Conservation (phyloP, 2,329 filamentous ascomycete species). For the Neophaeococcomyces mojaviensis region DNA sequence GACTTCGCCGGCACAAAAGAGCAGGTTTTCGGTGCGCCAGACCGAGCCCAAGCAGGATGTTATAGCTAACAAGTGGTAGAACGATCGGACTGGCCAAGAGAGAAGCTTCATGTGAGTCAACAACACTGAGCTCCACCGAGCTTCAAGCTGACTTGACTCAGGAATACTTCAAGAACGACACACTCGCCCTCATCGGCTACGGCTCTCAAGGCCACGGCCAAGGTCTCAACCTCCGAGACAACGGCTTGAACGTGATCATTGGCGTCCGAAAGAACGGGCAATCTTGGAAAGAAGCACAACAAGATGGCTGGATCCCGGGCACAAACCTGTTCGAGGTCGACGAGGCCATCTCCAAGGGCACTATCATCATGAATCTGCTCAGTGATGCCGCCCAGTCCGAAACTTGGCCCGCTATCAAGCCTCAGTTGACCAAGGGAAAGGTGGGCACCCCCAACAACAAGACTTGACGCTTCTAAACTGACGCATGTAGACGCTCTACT, state of each 20-base stretch:
- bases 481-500: slow-evolving; percentile 81
- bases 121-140: neutral
- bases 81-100: slow-evolving; percentile 95
- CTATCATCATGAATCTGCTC: slow-evolving; percentile 98
- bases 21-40: slow-evolving; percentile 72
- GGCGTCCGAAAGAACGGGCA: slow-evolving; percentile 97
- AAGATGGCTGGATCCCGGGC: slow-evolving; percentile 96
- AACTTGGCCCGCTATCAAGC: slow-evolving; percentile 98
- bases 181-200: slow-evolving; percentile 97
- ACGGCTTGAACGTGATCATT: slow-evolving; percentile 97
- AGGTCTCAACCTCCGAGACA: slow-evolving; percentile 98
- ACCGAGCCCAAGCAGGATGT: neutral
- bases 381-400: slow-evolving; percentile 95
- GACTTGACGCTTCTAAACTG: slow-evolving; percentile 10
- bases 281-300: slow-evolving; percentile 94
- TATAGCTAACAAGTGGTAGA: slow-evolving; percentile 47
- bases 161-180: slow-evolving; percentile 99
- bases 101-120: slow-evolving; percentile 83
- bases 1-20: slow-evolving; percentile 96
- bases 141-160: slow-evolving; percentile 32
- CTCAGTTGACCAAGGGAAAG: slow-evolving; percentile 97
- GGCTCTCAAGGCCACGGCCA: slow-evolving; percentile 97
- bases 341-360: slow-evolving; percentile 87
- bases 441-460: slow-evolving; percentile 41
- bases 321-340: slow-evolving; percentile 99